These are phyloP conservation scores for Pleurozium schreberi DNA, from an alignment of 225 moss, liverwort and hornwort species.

Conservation along the genomic window DNA sequence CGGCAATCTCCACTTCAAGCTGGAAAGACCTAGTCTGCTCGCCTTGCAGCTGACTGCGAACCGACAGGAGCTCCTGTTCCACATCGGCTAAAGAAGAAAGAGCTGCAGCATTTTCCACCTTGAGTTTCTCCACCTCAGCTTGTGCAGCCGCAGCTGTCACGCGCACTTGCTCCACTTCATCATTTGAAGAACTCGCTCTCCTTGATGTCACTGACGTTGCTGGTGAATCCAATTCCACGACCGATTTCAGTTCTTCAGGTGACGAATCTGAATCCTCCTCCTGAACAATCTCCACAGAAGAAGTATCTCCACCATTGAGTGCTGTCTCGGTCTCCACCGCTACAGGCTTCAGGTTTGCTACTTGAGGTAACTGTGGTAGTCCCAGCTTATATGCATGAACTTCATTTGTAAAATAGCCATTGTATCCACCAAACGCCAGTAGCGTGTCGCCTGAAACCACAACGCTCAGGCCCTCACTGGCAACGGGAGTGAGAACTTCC, in stretches of 20 bases:
- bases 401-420: conserved; percentile 79
- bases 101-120: conserved; percentile 63
- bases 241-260: conserved; percentile 21
- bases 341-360: conserved; percentile 49
- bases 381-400: conserved; percentile 62
- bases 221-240: conserved; percentile 22
- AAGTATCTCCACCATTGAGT: background rate
- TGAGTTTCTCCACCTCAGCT: conserved; percentile 56
- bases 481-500: conserved; percentile 55
- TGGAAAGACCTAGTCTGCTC: conserved; percentile 87
- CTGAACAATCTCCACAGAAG: conserved; percentile 12
- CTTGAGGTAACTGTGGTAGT: conserved; percentile 37
- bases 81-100: conserved; percentile 62
- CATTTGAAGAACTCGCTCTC: conserved; percentile 12
- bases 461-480: conserved; percentile 85
- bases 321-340: conserved; percentile 2
- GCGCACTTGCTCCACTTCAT: conserved; percentile 25
- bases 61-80: conserved; percentile 75
- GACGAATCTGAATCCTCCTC: conserved; percentile 18
- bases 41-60: conserved; percentile 72
- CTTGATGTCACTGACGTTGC: conserved; percentile 11
- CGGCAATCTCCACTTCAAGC: conserved; percentile 89
- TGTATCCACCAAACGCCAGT: conserved; percentile 93
- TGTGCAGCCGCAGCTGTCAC: conserved; percentile 15
- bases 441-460: conserved; percentile 48